phyloP scores from a whole-genome alignment of 208 protist species.

The Wallacemonas rigidus region DNA sequence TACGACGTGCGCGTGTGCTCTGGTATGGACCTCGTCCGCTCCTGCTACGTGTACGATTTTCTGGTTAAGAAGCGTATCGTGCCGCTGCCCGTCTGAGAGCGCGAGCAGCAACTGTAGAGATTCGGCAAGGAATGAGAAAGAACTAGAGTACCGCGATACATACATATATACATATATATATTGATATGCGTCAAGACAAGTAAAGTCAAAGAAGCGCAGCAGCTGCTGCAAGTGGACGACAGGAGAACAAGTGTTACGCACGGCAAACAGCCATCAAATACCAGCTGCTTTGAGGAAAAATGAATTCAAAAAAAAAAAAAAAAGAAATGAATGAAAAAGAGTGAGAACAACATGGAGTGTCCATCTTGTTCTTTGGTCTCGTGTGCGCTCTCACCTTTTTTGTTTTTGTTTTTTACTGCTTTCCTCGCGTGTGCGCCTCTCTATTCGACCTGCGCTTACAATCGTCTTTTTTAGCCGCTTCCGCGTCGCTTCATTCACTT shows the following conservation, averaged over 20 bases:
- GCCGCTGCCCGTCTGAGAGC: slow-evolving; percentile 37
- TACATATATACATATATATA: too few relatives aligned
- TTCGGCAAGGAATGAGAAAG: background rate
- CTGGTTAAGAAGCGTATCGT: slow-evolving; percentile 67
- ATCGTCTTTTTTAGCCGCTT: too few relatives aligned
- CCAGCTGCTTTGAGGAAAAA: too few relatives aligned
- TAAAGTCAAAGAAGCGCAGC: too few relatives aligned
- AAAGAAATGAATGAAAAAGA: background rate
- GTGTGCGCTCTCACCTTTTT: background rate
- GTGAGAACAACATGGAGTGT: background rate
- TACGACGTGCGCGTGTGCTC: slow-evolving; percentile 87
- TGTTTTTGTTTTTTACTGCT: slow-evolving; percentile 14
- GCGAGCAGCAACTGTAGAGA: background rate
- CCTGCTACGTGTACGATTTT: slow-evolving; percentile 74
- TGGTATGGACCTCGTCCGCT: slow-evolving; percentile 79
- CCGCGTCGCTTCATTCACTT: background rate
- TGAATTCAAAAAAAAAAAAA: background rate
- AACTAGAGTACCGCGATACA: background rate
- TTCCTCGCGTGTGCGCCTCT: background rate
- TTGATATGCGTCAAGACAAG: too few relatives aligned
- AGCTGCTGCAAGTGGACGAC: too few relatives aligned
- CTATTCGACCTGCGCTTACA: too few relatives aligned
- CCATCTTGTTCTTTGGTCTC: background rate
- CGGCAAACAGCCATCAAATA: too few relatives aligned
- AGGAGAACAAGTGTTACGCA: too few relatives aligned